Evolutionary conservation across 352 stramenopile species (phyloP).

Genomic region (Pythium phragmitis): DNA sequence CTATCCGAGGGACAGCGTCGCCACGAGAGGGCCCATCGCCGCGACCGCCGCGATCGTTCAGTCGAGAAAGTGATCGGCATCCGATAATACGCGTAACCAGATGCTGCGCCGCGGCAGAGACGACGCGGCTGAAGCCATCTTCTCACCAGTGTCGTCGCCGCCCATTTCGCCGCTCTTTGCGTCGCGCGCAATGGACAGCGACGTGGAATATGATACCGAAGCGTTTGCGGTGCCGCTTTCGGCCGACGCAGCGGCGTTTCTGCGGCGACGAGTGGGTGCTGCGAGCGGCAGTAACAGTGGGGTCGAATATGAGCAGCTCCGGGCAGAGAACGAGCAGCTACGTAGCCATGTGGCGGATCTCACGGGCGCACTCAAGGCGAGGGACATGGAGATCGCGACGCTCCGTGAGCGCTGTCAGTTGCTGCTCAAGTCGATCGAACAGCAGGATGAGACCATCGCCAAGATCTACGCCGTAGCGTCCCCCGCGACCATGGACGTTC

Average conservation of each 20-base stretch:
- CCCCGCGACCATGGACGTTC: slow-evolving; percentile 10
- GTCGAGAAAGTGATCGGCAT: too few species aligned
- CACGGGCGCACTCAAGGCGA: slow-evolving; percentile 58
- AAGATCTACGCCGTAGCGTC: slow-evolving; percentile 63
- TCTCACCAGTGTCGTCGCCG: not conserved
- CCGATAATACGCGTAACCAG: not conserved
- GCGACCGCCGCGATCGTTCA: too few species aligned
- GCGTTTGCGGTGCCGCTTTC: slow-evolving; percentile 10
- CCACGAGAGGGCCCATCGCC: not conserved
- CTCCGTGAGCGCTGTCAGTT: slow-evolving; percentile 67
- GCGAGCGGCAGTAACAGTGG: not conserved
- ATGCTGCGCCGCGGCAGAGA: slow-evolving; percentile 6
- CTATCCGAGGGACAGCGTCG: not conserved
- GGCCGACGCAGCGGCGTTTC: slow-evolving; percentile 18
- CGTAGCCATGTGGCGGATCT: slow-evolving; percentile 60
- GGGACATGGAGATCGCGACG: slow-evolving; percentile 70
- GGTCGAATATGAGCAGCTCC: slow-evolving; percentile 24
- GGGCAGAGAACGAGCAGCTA: slow-evolving; percentile 47
- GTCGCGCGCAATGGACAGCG: not conserved
- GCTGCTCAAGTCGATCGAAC: slow-evolving; percentile 56
- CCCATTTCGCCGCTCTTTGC: slow-evolving; percentile 2
- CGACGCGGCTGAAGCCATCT: not conserved
- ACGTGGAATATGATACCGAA: not conserved
- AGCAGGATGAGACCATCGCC: slow-evolving; percentile 77
- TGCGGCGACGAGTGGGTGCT: slow-evolving; percentile 7